A percentile compares a stretch with the other conserved stretches of the same genome.
Evolutionary conservation across 768 basidiomycete species (phyloP).

Genomic region (Amanita rubescens): DNA sequence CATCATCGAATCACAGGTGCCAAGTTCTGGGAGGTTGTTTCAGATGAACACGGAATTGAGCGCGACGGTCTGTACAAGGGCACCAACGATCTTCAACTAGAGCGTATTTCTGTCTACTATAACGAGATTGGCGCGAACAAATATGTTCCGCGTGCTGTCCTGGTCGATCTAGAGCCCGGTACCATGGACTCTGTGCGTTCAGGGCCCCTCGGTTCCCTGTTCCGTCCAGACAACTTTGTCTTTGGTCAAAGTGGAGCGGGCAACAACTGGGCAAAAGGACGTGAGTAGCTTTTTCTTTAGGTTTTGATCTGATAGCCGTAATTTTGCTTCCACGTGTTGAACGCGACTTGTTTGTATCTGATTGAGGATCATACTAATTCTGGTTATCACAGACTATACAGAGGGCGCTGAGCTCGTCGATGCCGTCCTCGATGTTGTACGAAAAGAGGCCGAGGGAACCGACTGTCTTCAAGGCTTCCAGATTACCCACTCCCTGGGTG

Average conservation of each 20-base stretch:
- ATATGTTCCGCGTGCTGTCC: slow-evolving; percentile 97
- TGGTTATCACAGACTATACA: slow-evolving; percentile 58
- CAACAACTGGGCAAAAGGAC: slow-evolving; percentile 99
- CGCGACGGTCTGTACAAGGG: slow-evolving; percentile 92
- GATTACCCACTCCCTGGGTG: slow-evolving; percentile 97
- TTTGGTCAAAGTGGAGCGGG: slow-evolving; percentile 98
- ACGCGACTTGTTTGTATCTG: slow-evolving; percentile 15
- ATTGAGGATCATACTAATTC: slow-evolving; percentile 5
- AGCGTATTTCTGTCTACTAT: slow-evolving; percentile 97
- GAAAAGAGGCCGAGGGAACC: slow-evolving; percentile 97
- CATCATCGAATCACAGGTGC: slow-evolving; percentile 48
- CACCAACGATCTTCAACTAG: slow-evolving; percentile 90
- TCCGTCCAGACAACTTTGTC: slow-evolving; percentile 98
- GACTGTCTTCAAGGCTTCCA: slow-evolving; percentile 99
- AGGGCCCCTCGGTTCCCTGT: slow-evolving; percentile 83
- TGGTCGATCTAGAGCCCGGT: slow-evolving; percentile 97
- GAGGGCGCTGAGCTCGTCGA: slow-evolving; percentile 99
- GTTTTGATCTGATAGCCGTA: slow-evolving; percentile 3
- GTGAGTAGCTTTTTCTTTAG: slow-evolving; percentile 42
- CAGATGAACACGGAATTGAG: slow-evolving; percentile 96
- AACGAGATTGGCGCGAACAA: slow-evolving; percentile 93
- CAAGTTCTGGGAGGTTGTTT: slow-evolving; percentile 97
- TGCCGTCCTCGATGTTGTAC: slow-evolving; percentile 94
- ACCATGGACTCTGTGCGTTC: slow-evolving; percentile 92
- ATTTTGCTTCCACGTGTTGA: slow-evolving; percentile 10